Conservation (phyloP, 164 flowering plant species). For the Chimonanthus praecox region DNA sequence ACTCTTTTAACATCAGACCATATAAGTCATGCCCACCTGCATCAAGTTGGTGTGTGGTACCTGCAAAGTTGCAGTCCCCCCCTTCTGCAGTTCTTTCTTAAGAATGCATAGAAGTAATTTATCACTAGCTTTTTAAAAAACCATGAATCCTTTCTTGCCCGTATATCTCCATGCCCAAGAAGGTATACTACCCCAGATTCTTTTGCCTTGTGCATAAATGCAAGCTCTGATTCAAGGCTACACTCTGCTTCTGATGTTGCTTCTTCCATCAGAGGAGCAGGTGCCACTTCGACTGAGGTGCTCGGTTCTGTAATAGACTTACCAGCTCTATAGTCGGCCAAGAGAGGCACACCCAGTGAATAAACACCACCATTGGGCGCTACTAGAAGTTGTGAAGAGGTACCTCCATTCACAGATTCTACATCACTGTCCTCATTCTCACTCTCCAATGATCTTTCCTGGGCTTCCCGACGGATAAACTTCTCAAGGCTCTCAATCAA, state of each 20-base stretch:
- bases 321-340: constrained; percentile 40
- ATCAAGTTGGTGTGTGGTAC: constrained; percentile 88
- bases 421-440: constrained; percentile 64
- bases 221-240: constrained; percentile 82
- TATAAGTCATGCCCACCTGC: constrained; percentile 97
- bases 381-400: constrained; percentile 47
- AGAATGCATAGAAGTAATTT: constrained; percentile 88
- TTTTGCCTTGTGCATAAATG: constrained; percentile 81
- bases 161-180: constrained; percentile 91
- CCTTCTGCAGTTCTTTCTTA: constrained; percentile 91
- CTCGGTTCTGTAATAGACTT: constrained; percentile 43
- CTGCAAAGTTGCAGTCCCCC: constrained; percentile 80
- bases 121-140: constrained; percentile 84
- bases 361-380: constrained; percentile 89
- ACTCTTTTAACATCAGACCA: constrained; percentile 50
- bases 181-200: constrained; percentile 97
- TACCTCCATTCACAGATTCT: constrained; percentile 51
- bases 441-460: constrained; percentile 84
- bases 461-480: constrained; percentile 92
- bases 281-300: constrained; percentile 38
- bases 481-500: constrained; percentile 97
- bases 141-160: constrained; percentile 98
- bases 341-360: constrained; percentile 80
- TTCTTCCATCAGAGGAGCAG: constrained; percentile 21
- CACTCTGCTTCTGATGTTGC: constrained; percentile 54